Percentiles rank a stretch among this genome's conserved stretches.
Evolutionary conservation across 2,329 filamentous ascomycete species (phyloP).

Genomic region (Ustulina deusta): DNA sequence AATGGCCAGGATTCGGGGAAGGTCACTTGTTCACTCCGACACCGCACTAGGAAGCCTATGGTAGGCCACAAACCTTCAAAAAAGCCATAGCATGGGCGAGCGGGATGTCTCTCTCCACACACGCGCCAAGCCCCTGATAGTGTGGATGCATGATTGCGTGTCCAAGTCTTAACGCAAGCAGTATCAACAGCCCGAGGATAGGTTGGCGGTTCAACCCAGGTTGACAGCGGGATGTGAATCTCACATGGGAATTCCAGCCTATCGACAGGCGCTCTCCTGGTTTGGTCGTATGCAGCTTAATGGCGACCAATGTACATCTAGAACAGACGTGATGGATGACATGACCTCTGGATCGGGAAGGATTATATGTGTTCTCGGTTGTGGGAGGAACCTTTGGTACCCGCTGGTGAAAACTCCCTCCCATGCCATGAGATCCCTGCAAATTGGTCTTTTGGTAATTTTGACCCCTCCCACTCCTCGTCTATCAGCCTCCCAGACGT

Average conservation of each 20-base stretch:
- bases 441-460: constrained; percentile 36
- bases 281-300: constrained; percentile 35
- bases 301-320: constrained; percentile 31
- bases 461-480: constrained; percentile 32
- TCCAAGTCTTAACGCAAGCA: constrained; percentile 27
- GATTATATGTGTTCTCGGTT: constrained; percentile 21
- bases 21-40: constrained; percentile 23
- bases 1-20: constrained; percentile 18
- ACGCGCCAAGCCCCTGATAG: constrained; percentile 36
- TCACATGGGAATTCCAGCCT: constrained; percentile 34
- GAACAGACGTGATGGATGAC: constrained; percentile 32
- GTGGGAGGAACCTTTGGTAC: constrained; percentile 23
- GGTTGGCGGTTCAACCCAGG: constrained; percentile 26
- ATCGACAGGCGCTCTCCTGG: constrained; percentile 27
- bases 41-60: constrained; percentile 27
- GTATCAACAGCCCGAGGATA: constrained; percentile 27
- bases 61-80: constrained; percentile 20
- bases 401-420: constrained; percentile 22
- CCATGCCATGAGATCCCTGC: constrained; percentile 36
- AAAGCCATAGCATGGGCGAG: constrained; percentile 23
- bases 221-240: constrained; percentile 32
- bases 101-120: constrained; percentile 34
- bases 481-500: constrained; percentile 29
- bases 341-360: constrained; percentile 30
- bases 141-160: constrained; percentile 41